Conservation (phyloP, 2,329 filamentous ascomycete species). For the Ceratocystis eucalypticola region DNA sequence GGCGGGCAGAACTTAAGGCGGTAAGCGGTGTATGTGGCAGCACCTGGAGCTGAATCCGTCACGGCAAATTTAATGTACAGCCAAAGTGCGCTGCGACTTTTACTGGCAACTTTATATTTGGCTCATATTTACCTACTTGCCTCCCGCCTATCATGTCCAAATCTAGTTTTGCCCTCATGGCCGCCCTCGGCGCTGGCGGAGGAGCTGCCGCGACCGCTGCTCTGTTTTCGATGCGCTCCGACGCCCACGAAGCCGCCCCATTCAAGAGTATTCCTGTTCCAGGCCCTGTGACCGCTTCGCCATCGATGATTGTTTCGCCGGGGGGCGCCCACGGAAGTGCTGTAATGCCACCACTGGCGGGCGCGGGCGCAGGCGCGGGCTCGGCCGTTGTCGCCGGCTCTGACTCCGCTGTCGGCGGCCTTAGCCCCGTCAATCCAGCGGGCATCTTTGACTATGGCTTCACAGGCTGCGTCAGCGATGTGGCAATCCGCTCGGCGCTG, state of each 20-base stretch:
- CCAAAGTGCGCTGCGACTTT: background rate
- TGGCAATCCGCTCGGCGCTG: conserved; percentile 61
- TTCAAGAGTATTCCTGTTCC: conserved; percentile 25
- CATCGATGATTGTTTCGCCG: conserved; percentile 21
- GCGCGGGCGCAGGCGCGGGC: conserved; percentile 21
- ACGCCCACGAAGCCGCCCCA: background rate
- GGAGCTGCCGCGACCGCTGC: conserved; percentile 62
- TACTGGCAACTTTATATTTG: background rate
- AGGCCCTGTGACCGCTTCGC: conserved; percentile 15
- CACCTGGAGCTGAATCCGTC: background rate
- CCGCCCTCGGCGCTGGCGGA: conserved; percentile 60
- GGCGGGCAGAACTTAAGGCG: background rate
- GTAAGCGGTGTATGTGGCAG: background rate
- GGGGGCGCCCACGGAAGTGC: conserved; percentile 27
- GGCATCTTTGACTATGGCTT: conserved; percentile 81
- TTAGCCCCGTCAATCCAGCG: conserved; percentile 50
- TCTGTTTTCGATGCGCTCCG: conserved; percentile 45
- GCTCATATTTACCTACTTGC: background rate
- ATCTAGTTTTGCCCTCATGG: conserved; percentile 59
- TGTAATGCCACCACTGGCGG: conserved; percentile 29
- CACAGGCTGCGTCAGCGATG: conserved; percentile 76
- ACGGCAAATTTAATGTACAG: background rate
- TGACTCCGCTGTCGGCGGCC: conserved; percentile 29
- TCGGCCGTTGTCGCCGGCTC: conserved; percentile 26
- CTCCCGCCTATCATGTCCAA: conserved; percentile 52